Percentiles rank a stretch among this genome's conserved stretches.
Evolutionary conservation across 1,139 yeast species (phyloP).

Genomic region (Magnusiomyces magnusii): DNA sequence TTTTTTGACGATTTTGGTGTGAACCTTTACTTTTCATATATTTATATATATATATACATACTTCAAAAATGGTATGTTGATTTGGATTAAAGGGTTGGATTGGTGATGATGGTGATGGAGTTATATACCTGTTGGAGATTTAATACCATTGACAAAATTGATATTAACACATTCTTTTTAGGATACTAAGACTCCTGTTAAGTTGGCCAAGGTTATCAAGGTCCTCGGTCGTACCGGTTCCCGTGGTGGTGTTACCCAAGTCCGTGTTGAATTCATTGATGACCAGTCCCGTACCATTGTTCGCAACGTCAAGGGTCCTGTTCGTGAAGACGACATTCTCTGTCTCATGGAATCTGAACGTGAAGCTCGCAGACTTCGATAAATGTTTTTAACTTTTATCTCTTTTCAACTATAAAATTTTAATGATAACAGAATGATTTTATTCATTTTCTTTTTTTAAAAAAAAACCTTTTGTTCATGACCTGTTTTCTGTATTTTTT

Average conservation of each 20-base stretch:
- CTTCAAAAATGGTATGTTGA: conserved; percentile 6
- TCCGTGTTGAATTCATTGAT: conserved; percentile 98
- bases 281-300: conserved; percentile 98
- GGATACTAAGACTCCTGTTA: conserved; percentile 63
- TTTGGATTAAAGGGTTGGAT: not conserved
- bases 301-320: conserved; percentile 99
- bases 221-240: conserved; percentile 99
- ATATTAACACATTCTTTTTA: too few relatives aligned
- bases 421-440: too few relatives aligned
- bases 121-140: not conserved
- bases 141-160: too few relatives aligned
- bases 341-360: conserved; percentile 99
- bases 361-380: conserved; percentile 77
- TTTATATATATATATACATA: too few relatives aligned
- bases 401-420: too few relatives aligned
- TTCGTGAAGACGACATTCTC: conserved; percentile 98
- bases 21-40: not conserved
- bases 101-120: not conserved
- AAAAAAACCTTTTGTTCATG: too few relatives aligned
- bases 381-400: conserved; percentile 33
- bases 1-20: not conserved
- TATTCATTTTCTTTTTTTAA: too few relatives aligned
- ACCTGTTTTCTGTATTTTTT: too few relatives aligned
- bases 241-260: conserved; percentile 99
- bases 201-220: conserved; percentile 98